These are phyloP conservation scores for Chlorella sorokiniana DNA, from an alignment of 139 green algal genomes.

Conservation along the genomic window DNA sequence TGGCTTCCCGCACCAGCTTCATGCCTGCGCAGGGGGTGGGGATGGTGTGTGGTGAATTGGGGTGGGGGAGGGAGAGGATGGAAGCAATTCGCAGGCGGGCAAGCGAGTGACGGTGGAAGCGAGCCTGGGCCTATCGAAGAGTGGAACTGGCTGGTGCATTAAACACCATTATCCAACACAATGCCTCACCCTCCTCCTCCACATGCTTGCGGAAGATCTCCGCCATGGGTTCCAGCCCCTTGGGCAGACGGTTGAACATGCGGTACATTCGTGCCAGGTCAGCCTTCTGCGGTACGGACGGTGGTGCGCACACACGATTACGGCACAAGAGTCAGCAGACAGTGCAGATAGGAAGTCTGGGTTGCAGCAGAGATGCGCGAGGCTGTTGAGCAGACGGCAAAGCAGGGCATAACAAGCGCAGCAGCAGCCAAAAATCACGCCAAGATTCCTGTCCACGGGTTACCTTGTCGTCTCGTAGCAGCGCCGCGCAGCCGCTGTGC, in stretches of 20 bases:
- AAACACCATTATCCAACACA: too few species aligned
- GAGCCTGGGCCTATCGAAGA: too few species aligned
- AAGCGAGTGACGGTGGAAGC: too few species aligned
- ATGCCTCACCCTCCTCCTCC: constrained; percentile 82
- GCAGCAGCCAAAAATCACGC: background rate
- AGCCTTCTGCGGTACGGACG: constrained; percentile 61
- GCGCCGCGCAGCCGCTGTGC: constrained; percentile 80
- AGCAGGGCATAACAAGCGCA: background rate
- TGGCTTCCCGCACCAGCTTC: constrained; percentile 82
- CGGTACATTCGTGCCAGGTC: constrained; percentile 97
- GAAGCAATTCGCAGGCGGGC: too few species aligned
- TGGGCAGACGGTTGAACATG: constrained; percentile 92
- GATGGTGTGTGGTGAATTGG: background rate
- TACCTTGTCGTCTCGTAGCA: constrained; percentile 96
- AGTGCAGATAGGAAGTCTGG: background rate
- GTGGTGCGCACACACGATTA: background rate
- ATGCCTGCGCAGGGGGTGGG: constrained; percentile 45
- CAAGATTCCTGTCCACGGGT: background rate
- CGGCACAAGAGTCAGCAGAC: background rate
- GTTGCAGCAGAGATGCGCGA: background rate
- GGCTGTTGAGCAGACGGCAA: too few species aligned
- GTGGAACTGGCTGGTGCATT: too few species aligned
- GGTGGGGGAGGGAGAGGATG: background rate
- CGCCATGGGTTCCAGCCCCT: constrained; percentile 92
- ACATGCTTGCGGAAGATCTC: constrained; percentile 94